A percentile compares a stretch with the other conserved stretches of the same genome.
phyloP scores from a whole-genome alignment of 306 rosid species.

The Vicia sativa region DNA sequence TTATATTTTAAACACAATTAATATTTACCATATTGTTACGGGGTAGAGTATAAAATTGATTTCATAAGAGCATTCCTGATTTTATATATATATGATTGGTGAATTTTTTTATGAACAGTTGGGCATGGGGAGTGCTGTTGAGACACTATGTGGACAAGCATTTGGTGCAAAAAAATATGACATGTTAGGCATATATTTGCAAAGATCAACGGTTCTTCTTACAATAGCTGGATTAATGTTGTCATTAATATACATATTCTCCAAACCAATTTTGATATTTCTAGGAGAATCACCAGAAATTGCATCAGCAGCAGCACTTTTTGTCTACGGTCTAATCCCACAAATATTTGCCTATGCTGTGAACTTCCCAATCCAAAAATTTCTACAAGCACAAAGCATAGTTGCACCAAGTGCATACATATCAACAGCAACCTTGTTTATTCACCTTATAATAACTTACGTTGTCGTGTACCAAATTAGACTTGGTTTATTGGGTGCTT shows the following conservation, averaged over 20 bases:
- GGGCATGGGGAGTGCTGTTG: slow-evolving; percentile 95
- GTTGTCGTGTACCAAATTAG: slow-evolving; percentile 55
- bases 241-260: slow-evolving; percentile 48
- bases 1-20: too few species aligned
- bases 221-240: slow-evolving; percentile 41
- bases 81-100: too few species aligned
- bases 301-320: slow-evolving; percentile 59
- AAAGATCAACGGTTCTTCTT: slow-evolving; percentile 67
- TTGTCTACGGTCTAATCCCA: slow-evolving; percentile 76
- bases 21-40: too few species aligned
- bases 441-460: slow-evolving; percentile 63
- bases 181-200: slow-evolving; percentile 78
- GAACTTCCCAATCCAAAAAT: slow-evolving; percentile 84
- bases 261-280: slow-evolving; percentile 52
- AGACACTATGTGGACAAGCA: slow-evolving; percentile 86
- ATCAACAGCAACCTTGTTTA: slow-evolving; percentile 50
- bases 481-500: slow-evolving; percentile 68
- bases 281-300: slow-evolving; percentile 63
- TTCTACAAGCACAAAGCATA: slow-evolving; percentile 81
- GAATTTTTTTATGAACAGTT: slow-evolving; percentile 54
- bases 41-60: too few species aligned
- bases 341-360: slow-evolving; percentile 75
- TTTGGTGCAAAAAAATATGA: slow-evolving; percentile 65
- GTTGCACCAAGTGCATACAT: slow-evolving; percentile 84
- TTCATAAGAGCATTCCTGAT: too few species aligned